Percentiles rank a stretch among this genome's conserved stretches.
These are phyloP conservation scores for Coix lacrymajobi DNA, from an alignment of 176 grass and related monocot genomes.

Conservation along the genomic window DNA sequence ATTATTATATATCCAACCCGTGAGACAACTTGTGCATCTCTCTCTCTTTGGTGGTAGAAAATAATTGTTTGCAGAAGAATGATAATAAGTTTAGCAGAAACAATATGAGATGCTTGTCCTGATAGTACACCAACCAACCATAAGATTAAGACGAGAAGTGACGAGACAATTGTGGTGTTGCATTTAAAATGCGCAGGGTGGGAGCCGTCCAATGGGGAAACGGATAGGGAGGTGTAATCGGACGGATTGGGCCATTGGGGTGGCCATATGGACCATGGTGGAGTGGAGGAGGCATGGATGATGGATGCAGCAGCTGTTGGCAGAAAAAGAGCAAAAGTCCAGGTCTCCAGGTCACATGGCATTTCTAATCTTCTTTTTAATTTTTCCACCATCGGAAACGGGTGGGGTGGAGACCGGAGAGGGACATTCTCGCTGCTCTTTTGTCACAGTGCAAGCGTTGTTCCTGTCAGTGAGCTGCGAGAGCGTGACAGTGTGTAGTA, in stretches of 20 bases:
- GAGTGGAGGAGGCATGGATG: too few species aligned
- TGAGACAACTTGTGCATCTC: too few species aligned
- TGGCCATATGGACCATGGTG: not conserved
- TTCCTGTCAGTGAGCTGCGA: not conserved
- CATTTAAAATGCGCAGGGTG: conserved; percentile 18
- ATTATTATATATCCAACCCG: too few species aligned
- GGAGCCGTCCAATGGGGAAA: conserved; percentile 8
- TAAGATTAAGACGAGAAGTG: conserved; percentile 2
- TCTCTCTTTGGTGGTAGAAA: too few species aligned
- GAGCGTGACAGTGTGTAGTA: not conserved
- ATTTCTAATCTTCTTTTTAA: not conserved
- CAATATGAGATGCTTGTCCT: not conserved
- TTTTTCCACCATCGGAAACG: not conserved
- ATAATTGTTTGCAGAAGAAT: not conserved
- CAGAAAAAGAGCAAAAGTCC: not conserved
- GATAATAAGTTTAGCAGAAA: not conserved
- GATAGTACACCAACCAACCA: conserved; percentile 22
- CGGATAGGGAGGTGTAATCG: not conserved
- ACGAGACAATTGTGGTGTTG: not conserved
- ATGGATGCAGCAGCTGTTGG: not conserved
- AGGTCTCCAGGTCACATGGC: conserved; percentile 19
- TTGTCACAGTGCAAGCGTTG: not conserved
- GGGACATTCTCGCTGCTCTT: conserved; percentile 13
- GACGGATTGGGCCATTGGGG: not conserved
- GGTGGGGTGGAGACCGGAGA: not conserved